Conservation (phyloP, 495 filamentous ascomycete genomes). For the Amniculicola lignicola region DNA sequence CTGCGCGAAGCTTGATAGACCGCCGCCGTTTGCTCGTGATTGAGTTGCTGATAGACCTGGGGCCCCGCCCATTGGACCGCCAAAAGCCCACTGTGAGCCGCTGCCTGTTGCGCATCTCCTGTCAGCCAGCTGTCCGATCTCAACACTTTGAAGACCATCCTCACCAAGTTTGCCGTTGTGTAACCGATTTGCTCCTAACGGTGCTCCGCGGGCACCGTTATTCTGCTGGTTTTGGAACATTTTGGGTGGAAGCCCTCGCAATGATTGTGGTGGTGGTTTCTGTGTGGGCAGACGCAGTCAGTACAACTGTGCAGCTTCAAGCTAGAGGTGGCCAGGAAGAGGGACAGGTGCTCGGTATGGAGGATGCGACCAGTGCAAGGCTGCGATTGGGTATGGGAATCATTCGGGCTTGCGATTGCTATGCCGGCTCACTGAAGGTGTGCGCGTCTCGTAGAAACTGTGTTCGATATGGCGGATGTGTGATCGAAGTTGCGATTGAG, state of each 20-base stretch:
- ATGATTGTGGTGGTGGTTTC: conserved; percentile 27
- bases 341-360: not conserved
- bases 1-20: conserved; percentile 74
- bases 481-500: no score
- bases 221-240: conserved; percentile 37
- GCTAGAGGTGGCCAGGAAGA: not conserved
- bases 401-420: no score
- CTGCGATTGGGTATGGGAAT: no score
- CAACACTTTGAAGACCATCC: not conserved
- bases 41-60: conserved; percentile 57
- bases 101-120: conserved; percentile 6
- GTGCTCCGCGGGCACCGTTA: conserved; percentile 20
- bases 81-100: conserved; percentile 32
- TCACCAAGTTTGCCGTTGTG: conserved; percentile 38
- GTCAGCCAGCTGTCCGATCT: conserved; percentile 6
- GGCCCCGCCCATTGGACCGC: conserved; percentile 65
- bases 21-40: conserved; percentile 57
- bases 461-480: no score
- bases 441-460: no score
- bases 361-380: no score
- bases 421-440: no score
- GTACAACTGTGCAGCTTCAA: not conserved
- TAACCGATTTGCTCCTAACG: conserved; percentile 28
- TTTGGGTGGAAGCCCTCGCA: conserved; percentile 25
- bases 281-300: conserved; percentile 10